Base-by-base conservation (phyloP, 208 protist genomes). In the Acanthamoeba lugdunensis region DNA sequence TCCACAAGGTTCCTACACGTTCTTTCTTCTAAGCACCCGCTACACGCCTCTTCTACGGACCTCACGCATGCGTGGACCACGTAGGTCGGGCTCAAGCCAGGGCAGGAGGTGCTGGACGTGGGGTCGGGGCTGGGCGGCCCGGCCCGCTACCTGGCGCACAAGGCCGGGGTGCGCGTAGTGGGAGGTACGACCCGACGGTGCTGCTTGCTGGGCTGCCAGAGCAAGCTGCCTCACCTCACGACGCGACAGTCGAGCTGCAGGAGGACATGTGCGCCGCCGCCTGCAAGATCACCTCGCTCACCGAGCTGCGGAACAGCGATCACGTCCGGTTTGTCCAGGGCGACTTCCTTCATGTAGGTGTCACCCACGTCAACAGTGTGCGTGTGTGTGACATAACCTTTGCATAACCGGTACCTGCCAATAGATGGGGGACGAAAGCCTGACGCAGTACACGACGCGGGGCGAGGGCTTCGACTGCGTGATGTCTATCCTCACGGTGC, bases 271-370 rank as follows among this genome's bases (percentile, higher is more conserved):
- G 9, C 8, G 69, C 11, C 2, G 69, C 69, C 30, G 69, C 69
- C 33, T 18, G n/a, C 23, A 41, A 30, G n/a, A 30, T 77, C 69
- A 77, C 69, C 23, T 11, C n/a, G 13, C 11, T 77, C 18, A 77
- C 69, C 33, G 69, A 77, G n/a, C 69, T 77, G 69, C 3, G 33
- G 33, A 23, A 77, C 23, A 18, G 30, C 33, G 69, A 77, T 11
- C 69, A 45, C 33, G 30, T 77, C 0, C 69, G 69, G 13, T 77
- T 77, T 5, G 18, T 77, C 6, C 30, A 77, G 33, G 69, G 69
- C n/a, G 69, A 77, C 69, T 77, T 77, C 33, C n/a, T 41, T 77
- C 69, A 77, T 11, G 69, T 77, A 18, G 9, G n/a, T 41, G n/a
- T 6, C 41, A 8, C 4, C 41, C 41, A 45, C 7, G 41, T 8